These are phyloP conservation scores for Talaromyces islandicus DNA, from an alignment of 2,329 filamentous ascomycete species.

Conservation along the genomic window DNA sequence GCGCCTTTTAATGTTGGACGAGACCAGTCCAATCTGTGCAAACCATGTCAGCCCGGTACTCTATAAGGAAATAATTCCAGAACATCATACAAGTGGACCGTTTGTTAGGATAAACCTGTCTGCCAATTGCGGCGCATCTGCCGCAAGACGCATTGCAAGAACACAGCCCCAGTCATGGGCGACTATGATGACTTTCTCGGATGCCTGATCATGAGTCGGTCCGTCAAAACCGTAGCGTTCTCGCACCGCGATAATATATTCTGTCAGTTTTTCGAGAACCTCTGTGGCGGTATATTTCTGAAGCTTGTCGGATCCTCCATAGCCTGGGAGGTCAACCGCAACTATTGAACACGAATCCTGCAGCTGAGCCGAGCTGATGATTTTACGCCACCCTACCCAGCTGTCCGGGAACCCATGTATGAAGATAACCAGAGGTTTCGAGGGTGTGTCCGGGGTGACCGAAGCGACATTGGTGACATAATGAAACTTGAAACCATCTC, in stretches of 20 bases:
- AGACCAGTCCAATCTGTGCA: slow-evolving; percentile 34
- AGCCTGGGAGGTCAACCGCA: slow-evolving; percentile 54
- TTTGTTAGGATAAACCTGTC: slow-evolving; percentile 52
- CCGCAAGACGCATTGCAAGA: slow-evolving; percentile 50
- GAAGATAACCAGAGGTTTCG: slow-evolving; percentile 45
- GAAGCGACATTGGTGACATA: slow-evolving; percentile 43
- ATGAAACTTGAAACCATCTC: slow-evolving; percentile 48
- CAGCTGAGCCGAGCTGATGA: slow-evolving; percentile 38
- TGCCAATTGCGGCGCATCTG: slow-evolving; percentile 51
- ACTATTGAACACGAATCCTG: slow-evolving; percentile 41
- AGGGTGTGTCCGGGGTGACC: slow-evolving; percentile 16
- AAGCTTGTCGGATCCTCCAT: slow-evolving; percentile 52
- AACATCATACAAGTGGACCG: slow-evolving; percentile 42
- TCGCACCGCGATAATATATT: slow-evolving; percentile 49
- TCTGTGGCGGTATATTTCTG: slow-evolving; percentile 44
- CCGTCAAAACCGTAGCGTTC: slow-evolving; percentile 38
- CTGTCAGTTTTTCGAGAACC: slow-evolving; percentile 48
- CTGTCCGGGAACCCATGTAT: slow-evolving; percentile 58
- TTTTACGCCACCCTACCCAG: slow-evolving; percentile 48
- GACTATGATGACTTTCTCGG: slow-evolving; percentile 44
- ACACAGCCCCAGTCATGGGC: slow-evolving; percentile 53
- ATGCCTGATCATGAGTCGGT: slow-evolving; percentile 17
- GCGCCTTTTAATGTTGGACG: slow-evolving; percentile 37
- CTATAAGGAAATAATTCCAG: not conserved
- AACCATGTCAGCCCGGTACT: not conserved